Evolutionary conservation across 106 monocot genomes (phyloP).

Genomic region (Platanthera zijinensis): DNA sequence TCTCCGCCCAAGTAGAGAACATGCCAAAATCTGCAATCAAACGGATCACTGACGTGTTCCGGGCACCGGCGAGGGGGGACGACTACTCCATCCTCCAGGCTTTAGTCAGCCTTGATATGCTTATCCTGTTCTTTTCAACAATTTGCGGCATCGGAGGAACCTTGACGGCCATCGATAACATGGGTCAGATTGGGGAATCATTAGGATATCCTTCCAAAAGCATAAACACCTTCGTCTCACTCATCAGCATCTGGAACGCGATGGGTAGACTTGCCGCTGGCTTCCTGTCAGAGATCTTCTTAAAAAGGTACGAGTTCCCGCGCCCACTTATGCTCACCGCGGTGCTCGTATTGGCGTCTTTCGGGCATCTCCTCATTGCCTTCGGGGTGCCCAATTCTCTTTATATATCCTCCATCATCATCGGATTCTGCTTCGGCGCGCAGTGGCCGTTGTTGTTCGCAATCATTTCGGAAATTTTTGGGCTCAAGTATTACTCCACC

Average conservation of each 20-base stretch:
- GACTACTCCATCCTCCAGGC: conserved; percentile 60
- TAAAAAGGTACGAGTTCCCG: conserved; percentile 44
- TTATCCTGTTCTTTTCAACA: conserved; percentile 50
- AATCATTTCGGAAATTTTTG: conserved; percentile 89
- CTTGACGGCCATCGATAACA: conserved; percentile 87
- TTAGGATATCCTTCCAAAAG: conserved; percentile 48
- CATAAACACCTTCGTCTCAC: conserved; percentile 67
- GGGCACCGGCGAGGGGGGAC: conserved; percentile 37
- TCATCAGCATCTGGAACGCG: conserved; percentile 82
- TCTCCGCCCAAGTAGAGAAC: not conserved
- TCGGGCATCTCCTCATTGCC: conserved; percentile 62
- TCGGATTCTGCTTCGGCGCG: conserved; percentile 78
- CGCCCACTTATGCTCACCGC: conserved; percentile 43
- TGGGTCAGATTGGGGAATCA: conserved; percentile 85
- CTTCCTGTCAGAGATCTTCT: conserved; percentile 60
- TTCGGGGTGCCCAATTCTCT: conserved; percentile 50
- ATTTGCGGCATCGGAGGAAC: conserved; percentile 74
- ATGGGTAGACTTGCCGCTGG: conserved; percentile 51
- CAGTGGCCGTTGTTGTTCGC: conserved; percentile 59
- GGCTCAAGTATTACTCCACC: conserved; percentile 77
- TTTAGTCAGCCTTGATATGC: conserved; percentile 62
- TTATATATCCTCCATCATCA: conserved; percentile 63
- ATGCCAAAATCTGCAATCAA: too few relatives aligned
- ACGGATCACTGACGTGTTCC: not conserved
- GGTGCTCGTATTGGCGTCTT: conserved; percentile 44